A percentile compares a stretch with the other conserved stretches of the same genome.
Conservation (phyloP, 768 basidiomycete genomes). For the Auricularia cornea region DNA sequence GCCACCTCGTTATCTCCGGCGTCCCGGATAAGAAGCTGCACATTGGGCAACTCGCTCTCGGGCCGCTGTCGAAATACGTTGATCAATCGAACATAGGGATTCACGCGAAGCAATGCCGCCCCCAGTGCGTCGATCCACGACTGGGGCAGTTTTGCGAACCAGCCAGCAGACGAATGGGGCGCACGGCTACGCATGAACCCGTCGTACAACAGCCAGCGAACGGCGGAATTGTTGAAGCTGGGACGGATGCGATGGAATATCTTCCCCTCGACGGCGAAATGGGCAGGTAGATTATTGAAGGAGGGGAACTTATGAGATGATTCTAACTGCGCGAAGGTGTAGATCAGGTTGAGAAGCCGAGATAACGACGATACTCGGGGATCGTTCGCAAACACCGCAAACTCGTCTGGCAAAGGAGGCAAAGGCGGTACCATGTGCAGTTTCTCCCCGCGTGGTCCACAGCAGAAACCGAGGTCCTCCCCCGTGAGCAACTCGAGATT, state of each 20-base stretch:
- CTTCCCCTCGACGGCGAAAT: too few species aligned
- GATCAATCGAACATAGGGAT: slow-evolving; percentile 12
- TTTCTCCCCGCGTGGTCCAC: slow-evolving; percentile 14
- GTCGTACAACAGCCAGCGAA: too few species aligned
- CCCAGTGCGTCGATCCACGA: too few species aligned
- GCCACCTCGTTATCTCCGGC: neutral
- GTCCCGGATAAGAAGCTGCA: neutral
- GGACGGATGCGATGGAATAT: too few species aligned
- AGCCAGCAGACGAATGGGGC: too few species aligned
- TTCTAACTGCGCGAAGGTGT: slow-evolving; percentile 26
- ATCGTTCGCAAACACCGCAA: slow-evolving; percentile 17
- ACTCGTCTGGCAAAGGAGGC: slow-evolving; percentile 20
- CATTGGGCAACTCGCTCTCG: slow-evolving; percentile 11
- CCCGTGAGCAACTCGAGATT: slow-evolving; percentile 21
- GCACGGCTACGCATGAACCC: too few species aligned
- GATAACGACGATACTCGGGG: slow-evolving; percentile 20
- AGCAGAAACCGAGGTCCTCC: slow-evolving; percentile 25
- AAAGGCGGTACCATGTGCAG: too few species aligned
- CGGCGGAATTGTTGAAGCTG: too few species aligned
- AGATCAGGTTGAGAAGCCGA: slow-evolving; percentile 22
- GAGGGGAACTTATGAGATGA: slow-evolving; percentile 18
- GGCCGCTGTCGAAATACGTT: slow-evolving; percentile 3
- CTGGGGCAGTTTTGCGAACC: too few species aligned
- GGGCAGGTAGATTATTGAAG: neutral
- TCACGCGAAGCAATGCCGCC: slow-evolving; percentile 2